Evolutionary conservation across 208 protist species (phyloP), one percentile per base, ranked within the genome.

Genomic region (Histomonas meleagridis): DNA sequence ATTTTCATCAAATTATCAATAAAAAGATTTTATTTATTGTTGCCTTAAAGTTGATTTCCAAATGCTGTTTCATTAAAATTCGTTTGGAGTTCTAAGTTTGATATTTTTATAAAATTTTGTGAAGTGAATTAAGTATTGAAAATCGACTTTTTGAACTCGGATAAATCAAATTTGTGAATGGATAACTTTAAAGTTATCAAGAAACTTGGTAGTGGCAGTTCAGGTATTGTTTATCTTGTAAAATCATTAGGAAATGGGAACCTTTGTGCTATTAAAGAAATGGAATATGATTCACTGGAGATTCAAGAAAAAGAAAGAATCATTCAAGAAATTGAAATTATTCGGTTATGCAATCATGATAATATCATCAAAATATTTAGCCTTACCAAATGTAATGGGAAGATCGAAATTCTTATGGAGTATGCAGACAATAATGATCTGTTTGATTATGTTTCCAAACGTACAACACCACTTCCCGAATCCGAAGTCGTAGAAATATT

Each of bases 401-500:
- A 76, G 35, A 10, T 76, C 9, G 21, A 35, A 10, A 76, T 76
- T 16, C 18, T 76, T 9, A 76, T 76, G 65, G 65, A 76, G 46
- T 76, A 76, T 76, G 65, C 65, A 12, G 35, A 76, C 46, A 35
- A 46, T n/a, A 35, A 35, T 26, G 35, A 35, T 46, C n/a, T 76
- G 23, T 10, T 1, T 10, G 32, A 38, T 46, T 18, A 76, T 4
- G 16, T 9, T 16, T 76, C 35, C n/a, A n/a, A n/a, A 76, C 1
- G 5, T 16, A 49, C 14, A 12, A 21, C 14, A 48, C 40, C 16
- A 69, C 23, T 90, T 76, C n/a, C 32, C 21, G 72, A 91, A 69
- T 10, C 51, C n/a, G 43, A 92, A 43, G 51, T 92, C 16, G 35
- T 51, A n/a, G 53, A 69, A 69, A 23, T 90, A 5, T 90, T 90